phyloP scores from a whole-genome alignment of 2,329 filamentous ascomycete genomes.

The Aureobasidium sp. region DNA sequence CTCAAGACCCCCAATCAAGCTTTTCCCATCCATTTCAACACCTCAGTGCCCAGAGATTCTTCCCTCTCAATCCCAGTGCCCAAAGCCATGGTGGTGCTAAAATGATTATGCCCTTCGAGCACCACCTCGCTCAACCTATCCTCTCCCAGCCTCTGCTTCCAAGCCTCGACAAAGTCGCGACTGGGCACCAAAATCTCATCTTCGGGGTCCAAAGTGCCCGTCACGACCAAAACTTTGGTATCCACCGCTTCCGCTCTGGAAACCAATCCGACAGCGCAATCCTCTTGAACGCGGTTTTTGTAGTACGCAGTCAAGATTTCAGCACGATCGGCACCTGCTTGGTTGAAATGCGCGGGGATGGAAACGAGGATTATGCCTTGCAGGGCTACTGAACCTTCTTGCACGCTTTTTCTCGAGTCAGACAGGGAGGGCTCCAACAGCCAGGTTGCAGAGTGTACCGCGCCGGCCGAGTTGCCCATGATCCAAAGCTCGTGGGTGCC shows the following conservation, averaged over 20 bases:
- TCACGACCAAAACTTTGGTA: constrained; percentile 21
- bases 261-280: constrained; percentile 21
- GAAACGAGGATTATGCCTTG: constrained; percentile 24
- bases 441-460: constrained; percentile 34
- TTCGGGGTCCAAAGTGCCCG: constrained; percentile 24
- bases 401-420: constrained; percentile 20
- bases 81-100: constrained; percentile 22
- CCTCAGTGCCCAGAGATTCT: constrained; percentile 23
- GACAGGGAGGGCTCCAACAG: constrained; percentile 26
- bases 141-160: constrained; percentile 18
- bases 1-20: no score
- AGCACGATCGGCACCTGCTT: constrained; percentile 16
- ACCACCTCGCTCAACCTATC: constrained; percentile 20
- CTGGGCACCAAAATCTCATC: constrained; percentile 23
- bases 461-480: constrained; percentile 38
- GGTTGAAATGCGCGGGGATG: constrained; percentile 23
- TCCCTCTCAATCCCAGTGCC: constrained; percentile 23
- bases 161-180: constrained; percentile 23
- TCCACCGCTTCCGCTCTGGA: not conserved
- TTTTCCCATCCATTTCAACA: constrained; percentile 11
- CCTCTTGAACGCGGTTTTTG: constrained; percentile 18
- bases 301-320: constrained; percentile 22
- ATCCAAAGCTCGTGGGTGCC: constrained; percentile 31
- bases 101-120: constrained; percentile 26
- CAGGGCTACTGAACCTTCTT: constrained; percentile 17